phyloP scores from a whole-genome alignment of 768 basidiomycete species.

The Vararia minispora region DNA sequence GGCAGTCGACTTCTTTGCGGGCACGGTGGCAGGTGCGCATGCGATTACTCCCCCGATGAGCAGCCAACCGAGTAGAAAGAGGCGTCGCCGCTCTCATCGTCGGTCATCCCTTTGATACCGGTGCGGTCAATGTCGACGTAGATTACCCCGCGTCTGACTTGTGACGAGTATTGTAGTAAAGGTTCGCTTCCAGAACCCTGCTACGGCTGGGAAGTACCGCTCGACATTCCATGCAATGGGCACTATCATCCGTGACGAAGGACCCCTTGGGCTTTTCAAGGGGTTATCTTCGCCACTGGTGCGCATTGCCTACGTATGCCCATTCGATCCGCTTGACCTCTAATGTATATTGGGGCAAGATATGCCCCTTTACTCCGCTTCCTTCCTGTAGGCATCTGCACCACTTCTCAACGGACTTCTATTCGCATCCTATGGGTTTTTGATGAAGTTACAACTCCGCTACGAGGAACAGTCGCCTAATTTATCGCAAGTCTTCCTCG shows the following conservation, averaged over 20 bases:
- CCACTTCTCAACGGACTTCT: conserved; percentile 80
- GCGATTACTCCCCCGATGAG: not conserved
- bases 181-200: conserved; percentile 66
- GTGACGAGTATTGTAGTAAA: conserved; percentile 39
- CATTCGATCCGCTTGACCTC: not conserved
- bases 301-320: conserved; percentile 18
- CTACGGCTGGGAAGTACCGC: conserved; percentile 41
- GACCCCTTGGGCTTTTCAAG: conserved; percentile 57
- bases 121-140: conserved; percentile 10
- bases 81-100: conserved; percentile 21
- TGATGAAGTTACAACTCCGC: conserved; percentile 57
- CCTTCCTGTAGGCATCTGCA: conserved; percentile 39
- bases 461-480: conserved; percentile 39
- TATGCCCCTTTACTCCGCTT: not conserved
- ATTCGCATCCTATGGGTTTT: conserved; percentile 74
- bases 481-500: conserved; percentile 60
- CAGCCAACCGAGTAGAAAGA: not conserved
- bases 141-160: not conserved
- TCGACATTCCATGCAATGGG: conserved; percentile 55
- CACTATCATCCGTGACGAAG: conserved; percentile 64
- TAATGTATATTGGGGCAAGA: not conserved
- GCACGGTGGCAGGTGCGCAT: conserved; percentile 50
- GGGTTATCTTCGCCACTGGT: conserved; percentile 78
- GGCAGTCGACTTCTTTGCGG: conserved; percentile 67
- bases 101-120: conserved; percentile 24